Evolutionary conservation across 2,329 filamentous ascomycete species (phyloP).

Genomic region (Colletotrichum destructivum): DNA sequence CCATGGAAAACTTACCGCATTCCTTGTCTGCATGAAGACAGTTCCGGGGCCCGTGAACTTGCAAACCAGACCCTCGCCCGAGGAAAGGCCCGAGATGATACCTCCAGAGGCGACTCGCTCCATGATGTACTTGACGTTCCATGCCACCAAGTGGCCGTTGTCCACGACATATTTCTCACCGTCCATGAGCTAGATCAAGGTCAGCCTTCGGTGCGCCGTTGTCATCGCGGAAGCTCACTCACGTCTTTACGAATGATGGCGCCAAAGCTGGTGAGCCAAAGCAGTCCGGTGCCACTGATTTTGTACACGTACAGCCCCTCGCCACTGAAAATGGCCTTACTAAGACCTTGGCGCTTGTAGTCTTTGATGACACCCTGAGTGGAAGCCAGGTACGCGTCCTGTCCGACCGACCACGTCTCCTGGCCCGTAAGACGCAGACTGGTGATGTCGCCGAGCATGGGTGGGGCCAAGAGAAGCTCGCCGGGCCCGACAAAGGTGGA

Average conservation of each 20-base stretch:
- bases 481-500: slow-evolving; percentile 92
- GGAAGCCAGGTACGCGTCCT: slow-evolving; percentile 87
- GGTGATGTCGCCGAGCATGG: slow-evolving; percentile 87
- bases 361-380: slow-evolving; percentile 93
- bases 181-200: slow-evolving; percentile 62
- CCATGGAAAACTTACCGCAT: slow-evolving; percentile 69
- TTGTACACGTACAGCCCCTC: slow-evolving; percentile 94
- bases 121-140: slow-evolving; percentile 95
- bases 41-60: slow-evolving; percentile 94
- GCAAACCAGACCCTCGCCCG: slow-evolving; percentile 91
- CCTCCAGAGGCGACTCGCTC: slow-evolving; percentile 93
- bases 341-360: slow-evolving; percentile 86
- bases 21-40: slow-evolving; percentile 93
- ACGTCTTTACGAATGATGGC: slow-evolving; percentile 96
- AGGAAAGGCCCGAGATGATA: slow-evolving; percentile 87
- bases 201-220: slow-evolving; percentile 17
- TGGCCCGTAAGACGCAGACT: slow-evolving; percentile 80
- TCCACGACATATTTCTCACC: slow-evolving; percentile 93
- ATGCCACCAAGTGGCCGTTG: slow-evolving; percentile 94
- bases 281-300: slow-evolving; percentile 82
- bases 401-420: slow-evolving; percentile 87
- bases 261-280: slow-evolving; percentile 95
- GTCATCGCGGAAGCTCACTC: slow-evolving; percentile 54
- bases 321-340: slow-evolving; percentile 94
- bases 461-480: slow-evolving; percentile 87